These are phyloP conservation scores for Phytophthora europaea DNA, from an alignment of 352 stramenopile species.

Conservation along the genomic window DNA sequence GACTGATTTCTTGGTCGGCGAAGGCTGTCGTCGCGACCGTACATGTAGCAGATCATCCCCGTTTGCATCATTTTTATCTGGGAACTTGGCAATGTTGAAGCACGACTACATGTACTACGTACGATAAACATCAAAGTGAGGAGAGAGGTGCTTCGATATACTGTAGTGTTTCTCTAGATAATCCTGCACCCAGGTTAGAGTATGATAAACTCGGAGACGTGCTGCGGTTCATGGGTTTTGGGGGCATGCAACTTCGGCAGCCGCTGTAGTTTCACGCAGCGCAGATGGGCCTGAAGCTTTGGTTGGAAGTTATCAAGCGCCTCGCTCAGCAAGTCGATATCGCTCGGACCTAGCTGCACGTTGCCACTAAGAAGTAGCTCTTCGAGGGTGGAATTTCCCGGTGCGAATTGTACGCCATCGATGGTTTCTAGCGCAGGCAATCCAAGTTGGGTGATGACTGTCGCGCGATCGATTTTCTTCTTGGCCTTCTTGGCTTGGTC, in stretches of 20 bases:
- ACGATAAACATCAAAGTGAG: no score
- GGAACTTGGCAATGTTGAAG: background rate
- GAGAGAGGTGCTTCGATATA: no score
- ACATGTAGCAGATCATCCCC: no score
- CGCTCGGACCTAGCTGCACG: conserved; percentile 40
- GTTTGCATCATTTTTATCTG: background rate
- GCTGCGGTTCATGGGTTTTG: conserved; percentile 21
- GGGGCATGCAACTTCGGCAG: conserved; percentile 35
- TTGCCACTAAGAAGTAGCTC: conserved; percentile 80
- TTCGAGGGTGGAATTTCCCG: conserved; percentile 67
- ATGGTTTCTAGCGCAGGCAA: conserved; percentile 67
- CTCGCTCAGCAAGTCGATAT: conserved; percentile 50
- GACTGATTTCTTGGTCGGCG: no score
- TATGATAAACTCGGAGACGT: conserved; percentile 45
- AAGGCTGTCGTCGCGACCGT: no score
- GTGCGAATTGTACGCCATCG: conserved; percentile 63
- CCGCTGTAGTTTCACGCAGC: conserved; percentile 75
- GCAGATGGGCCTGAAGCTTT: conserved; percentile 61
- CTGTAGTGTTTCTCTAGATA: background rate
- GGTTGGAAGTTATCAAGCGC: conserved; percentile 47
- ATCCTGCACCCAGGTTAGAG: conserved; percentile 10
- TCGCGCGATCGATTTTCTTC: conserved; percentile 77
- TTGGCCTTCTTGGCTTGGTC: conserved; percentile 86
- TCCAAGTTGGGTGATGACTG: conserved; percentile 61
- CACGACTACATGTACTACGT: no score